Conservation (phyloP, 2,329 filamentous ascomycete species). For the Daldinia sp. region DNA sequence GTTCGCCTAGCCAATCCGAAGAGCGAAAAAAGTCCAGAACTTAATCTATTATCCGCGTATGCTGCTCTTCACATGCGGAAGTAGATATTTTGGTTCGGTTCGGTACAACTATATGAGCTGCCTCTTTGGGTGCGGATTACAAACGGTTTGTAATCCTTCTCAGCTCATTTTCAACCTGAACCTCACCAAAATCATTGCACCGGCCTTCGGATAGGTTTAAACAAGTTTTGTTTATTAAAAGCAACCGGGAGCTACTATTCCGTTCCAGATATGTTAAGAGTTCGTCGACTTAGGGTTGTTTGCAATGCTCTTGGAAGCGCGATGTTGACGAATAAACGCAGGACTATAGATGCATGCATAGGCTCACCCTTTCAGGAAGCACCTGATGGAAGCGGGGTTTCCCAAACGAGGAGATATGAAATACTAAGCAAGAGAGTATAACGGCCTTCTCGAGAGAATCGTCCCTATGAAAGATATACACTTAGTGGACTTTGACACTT, state of each 20-base stretch:
- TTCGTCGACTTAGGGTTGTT: not conserved
- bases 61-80: conserved; percentile 8
- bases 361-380: not conserved
- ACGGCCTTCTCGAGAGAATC: not conserved
- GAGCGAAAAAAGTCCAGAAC: not conserved
- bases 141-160: conserved; percentile 23
- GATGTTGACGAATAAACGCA: not conserved
- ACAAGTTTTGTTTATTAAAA: conserved; percentile 14
- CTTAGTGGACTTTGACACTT: not conserved
- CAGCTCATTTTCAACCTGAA: conserved; percentile 6
- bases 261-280: conserved; percentile 16
- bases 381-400: not conserved
- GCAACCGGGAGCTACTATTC: conserved; percentile 11
- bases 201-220: conserved; percentile 2
- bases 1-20: conserved; percentile 8
- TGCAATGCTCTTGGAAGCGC: not conserved
- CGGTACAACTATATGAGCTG: not conserved
- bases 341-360: conserved; percentile 7
- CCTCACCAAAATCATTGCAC: conserved; percentile 1
- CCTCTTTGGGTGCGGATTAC: conserved; percentile 23
- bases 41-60: conserved; percentile 15
- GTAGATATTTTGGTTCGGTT: not conserved
- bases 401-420: not conserved
- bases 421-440: not conserved
- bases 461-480: not conserved